Base-by-base conservation (phyloP, 805 yeast genomes). In the Myxozyma neotropica region DNA sequence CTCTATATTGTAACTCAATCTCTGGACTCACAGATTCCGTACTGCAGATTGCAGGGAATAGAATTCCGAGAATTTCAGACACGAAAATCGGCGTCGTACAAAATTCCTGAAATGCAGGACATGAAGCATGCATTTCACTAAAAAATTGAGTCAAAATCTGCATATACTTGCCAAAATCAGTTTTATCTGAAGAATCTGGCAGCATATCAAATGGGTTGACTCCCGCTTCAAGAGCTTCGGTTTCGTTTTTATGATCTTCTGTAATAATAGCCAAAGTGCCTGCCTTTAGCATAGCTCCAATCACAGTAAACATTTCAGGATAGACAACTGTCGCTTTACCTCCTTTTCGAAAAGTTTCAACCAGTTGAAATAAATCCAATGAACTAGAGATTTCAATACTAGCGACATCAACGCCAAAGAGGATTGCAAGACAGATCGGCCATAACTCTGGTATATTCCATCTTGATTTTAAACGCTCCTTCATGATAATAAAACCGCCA, bases 391-490 rank as follows among this genome's bases (percentile, higher is more conserved):
- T 53, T 13, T 63, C 65, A n/a, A 63, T 39, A 3, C 49, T 47
- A 12, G 63, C 67, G 17, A 82, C 77, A 15, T 80, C 74, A 4
- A 83, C 79, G 53, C 79, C 68, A 66, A 81, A 75, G 8, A 65
- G 36, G 27, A 69, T 53, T 1, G 64, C 68, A 17, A 66, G 42
- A 7, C 67, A 53, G 8, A 65, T 59, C 3, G 65, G 64, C 71
- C 70, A 66, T 4, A 84, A 69, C 40, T 77, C 77, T 59, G 79
- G 77, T 64, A 81, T 78, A 24, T 68, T 61, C 83, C 86, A 82
- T 77, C 80, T 77, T 46, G 72, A 68, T 63, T 78, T 71, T 52
- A 86, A 61, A 49, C 75, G 72, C 57, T 76, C 78, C 2, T 80
- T 77, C 54, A 82, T 70, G 8, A 81, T 79, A 53, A 75, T 78